Conservation (phyloP, 2,329 filamentous ascomycete species). For the Periconia macrospinosa region DNA sequence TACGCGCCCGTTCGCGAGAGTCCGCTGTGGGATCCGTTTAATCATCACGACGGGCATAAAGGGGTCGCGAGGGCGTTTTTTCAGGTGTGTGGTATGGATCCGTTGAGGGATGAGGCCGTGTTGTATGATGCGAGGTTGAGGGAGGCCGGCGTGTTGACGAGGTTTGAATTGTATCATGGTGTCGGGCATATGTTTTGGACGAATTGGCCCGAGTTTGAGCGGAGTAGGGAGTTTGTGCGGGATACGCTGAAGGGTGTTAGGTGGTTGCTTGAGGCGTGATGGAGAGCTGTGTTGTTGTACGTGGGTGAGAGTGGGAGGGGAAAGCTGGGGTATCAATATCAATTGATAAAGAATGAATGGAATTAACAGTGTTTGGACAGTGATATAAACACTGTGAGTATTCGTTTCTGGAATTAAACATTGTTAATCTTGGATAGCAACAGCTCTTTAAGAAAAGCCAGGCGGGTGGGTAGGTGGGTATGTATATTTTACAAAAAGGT, state of each 20-base stretch:
- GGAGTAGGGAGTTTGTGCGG: constrained; percentile 24
- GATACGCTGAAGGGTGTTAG: constrained; percentile 31
- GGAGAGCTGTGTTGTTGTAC: too few species aligned
- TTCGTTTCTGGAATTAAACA: too few species aligned
- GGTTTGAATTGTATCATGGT: constrained; percentile 46
- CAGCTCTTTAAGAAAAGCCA: too few species aligned
- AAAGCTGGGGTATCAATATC: too few species aligned
- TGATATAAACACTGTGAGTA: too few species aligned
- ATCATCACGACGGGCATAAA: constrained; percentile 41
- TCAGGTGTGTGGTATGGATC: constrained; percentile 53
- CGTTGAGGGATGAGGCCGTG: constrained; percentile 53
- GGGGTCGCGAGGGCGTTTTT: constrained; percentile 50
- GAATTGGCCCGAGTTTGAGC: constrained; percentile 29
- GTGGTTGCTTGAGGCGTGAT: constrained; percentile 29
- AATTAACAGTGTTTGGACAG: too few species aligned
- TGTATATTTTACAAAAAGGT: too few species aligned
- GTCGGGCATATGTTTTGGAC: constrained; percentile 49
- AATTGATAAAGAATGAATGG: too few species aligned
- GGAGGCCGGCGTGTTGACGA: constrained; percentile 42
- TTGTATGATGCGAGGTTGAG: constrained; percentile 49
- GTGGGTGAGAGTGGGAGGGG: too few species aligned
- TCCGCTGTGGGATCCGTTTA: constrained; percentile 34
- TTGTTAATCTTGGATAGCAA: too few species aligned
- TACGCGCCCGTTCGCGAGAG: constrained; percentile 30
- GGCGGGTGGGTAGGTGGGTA: too few species aligned